These are phyloP conservation scores for Coemansia sp. DNA, from an alignment of 192 early-diverging fungal species.

Conservation along the genomic window DNA sequence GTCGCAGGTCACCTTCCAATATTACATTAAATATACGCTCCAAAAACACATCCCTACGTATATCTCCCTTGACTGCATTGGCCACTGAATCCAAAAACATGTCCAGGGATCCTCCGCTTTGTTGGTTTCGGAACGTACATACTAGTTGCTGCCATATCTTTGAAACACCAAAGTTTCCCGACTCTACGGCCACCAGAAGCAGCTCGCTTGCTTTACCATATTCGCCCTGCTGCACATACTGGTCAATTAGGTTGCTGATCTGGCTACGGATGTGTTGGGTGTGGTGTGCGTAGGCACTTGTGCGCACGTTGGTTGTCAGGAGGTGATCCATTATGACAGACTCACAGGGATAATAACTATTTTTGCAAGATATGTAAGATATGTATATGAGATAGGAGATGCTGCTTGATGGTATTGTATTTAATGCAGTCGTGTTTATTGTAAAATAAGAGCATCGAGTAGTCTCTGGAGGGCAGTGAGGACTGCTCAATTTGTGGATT, in stretches of 20 bases:
- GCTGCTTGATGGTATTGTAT: too few species aligned
- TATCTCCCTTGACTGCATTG: not conserved
- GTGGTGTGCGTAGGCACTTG: too few species aligned
- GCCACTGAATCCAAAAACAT: conserved; percentile 13
- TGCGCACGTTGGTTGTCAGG: too few species aligned
- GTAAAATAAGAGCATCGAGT: too few species aligned
- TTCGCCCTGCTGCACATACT: conserved; percentile 23
- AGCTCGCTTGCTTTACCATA: conserved; percentile 40
- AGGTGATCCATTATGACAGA: too few species aligned
- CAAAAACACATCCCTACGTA: conserved; percentile 14
- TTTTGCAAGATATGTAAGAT: too few species aligned
- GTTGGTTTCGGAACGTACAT: conserved; percentile 21
- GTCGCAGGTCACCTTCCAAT: not conserved
- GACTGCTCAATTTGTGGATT: too few species aligned
- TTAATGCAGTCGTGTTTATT: too few species aligned
- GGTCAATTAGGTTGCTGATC: conserved; percentile 18
- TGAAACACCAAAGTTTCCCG: conserved; percentile 9
- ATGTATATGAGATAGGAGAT: too few species aligned
- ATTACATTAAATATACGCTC: conserved; percentile 24
- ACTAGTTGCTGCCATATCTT: conserved; percentile 29
- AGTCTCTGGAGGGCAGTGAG: too few species aligned
- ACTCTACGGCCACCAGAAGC: conserved; percentile 13
- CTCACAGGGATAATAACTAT: too few species aligned
- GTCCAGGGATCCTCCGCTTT: not conserved
- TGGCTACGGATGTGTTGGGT: conserved; percentile 13